A percentile compares a stretch with the other conserved stretches of the same genome.
Conservation (phyloP, 306 rosid genomes). For the Lablab purpureus region DNA sequence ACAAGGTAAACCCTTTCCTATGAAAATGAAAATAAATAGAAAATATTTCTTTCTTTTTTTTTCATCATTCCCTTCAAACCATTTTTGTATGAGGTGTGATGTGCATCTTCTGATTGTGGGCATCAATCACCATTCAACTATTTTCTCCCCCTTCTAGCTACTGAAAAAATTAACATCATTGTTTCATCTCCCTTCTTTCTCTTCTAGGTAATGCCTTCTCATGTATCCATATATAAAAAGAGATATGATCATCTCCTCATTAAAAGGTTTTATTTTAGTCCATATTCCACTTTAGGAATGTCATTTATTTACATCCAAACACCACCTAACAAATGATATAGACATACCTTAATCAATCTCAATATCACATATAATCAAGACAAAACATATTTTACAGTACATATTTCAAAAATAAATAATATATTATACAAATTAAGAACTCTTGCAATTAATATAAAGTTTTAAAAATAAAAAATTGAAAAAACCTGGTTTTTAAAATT, state of each 20-base stretch:
- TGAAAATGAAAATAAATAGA: neutral
- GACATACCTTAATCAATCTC: neutral
- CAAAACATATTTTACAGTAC: neutral
- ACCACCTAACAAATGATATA: neutral
- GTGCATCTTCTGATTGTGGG: neutral
- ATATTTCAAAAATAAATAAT: neutral
- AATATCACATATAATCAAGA: neutral
- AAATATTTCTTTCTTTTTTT: too few relatives aligned
- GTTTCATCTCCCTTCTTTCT: neutral
- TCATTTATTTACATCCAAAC: neutral
- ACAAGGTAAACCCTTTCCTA: neutral
- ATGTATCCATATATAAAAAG: neutral
- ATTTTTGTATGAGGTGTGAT: neutral
- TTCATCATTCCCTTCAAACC: neutral
- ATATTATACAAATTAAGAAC: neutral
- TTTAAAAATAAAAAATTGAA: neutral
- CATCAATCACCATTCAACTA: neutral
- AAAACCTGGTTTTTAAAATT: neutral
- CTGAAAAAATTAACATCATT: constrained; percentile 10
- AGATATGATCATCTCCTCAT: neutral
- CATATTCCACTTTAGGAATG: neutral
- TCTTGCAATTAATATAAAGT: neutral
- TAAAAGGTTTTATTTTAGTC: neutral
- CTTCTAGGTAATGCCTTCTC: neutral
- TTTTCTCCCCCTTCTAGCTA: neutral